A percentile compares a stretch with the other conserved stretches of the same genome.
These are phyloP conservation scores for Backusella parvicylindrica DNA, from an alignment of 192 early-diverging fungal genomes.

Conservation along the genomic window DNA sequence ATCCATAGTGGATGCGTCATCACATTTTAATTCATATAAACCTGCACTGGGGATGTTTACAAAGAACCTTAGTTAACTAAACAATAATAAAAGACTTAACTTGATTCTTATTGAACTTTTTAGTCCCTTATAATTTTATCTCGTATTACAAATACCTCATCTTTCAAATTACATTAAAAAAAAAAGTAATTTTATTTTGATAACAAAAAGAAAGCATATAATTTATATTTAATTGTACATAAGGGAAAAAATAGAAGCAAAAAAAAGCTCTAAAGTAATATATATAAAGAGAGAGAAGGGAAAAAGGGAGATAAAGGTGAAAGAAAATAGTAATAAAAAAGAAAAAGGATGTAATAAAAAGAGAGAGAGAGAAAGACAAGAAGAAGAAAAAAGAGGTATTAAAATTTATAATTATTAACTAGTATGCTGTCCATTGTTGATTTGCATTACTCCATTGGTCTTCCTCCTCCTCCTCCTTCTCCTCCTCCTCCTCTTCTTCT, in stretches of 20 bases:
- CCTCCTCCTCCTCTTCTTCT: neutral
- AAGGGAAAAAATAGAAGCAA: neutral
- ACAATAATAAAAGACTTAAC: too few species aligned
- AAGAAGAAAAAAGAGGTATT: neutral
- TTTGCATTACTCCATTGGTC: neutral
- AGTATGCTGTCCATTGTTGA: neutral
- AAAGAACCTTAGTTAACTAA: too few species aligned
- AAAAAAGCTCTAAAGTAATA: neutral
- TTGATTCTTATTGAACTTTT: too few species aligned
- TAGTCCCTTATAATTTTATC: too few species aligned
- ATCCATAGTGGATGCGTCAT: too few species aligned
- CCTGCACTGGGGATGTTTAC: too few species aligned
- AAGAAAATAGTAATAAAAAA: neutral
- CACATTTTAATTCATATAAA: too few species aligned
- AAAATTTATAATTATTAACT: neutral
- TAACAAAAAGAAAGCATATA: neutral
- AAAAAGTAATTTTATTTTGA: neutral
- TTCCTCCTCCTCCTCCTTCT: neutral
- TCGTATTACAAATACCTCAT: too few species aligned
- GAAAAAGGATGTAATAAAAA: neutral
- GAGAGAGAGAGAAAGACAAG: neutral
- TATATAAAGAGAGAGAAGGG: neutral
- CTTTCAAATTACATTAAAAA: too few species aligned
- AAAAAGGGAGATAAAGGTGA: neutral
- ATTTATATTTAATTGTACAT: conserved; percentile 2